Conservation (phyloP, 2,329 filamentous ascomycete genomes). For the Fusarium sp. region DNA sequence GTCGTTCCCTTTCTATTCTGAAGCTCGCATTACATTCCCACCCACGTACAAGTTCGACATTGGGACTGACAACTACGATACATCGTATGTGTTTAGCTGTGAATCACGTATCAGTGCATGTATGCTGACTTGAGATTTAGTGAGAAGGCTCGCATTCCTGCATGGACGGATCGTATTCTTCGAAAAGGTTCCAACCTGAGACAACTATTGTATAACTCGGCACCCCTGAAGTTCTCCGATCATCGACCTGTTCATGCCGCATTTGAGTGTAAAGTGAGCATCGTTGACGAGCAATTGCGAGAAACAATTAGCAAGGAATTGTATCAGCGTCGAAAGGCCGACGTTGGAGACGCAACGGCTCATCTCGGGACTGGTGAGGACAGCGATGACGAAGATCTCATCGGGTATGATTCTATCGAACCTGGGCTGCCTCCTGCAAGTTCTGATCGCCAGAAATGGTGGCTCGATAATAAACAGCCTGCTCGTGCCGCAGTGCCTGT, state of each 20-base stretch:
- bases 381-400: slow-evolving; percentile 81
- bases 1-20: slow-evolving; percentile 91
- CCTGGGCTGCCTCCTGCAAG: slow-evolving; percentile 77
- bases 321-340: slow-evolving; percentile 75
- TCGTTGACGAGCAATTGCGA: slow-evolving; percentile 80
- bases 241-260: slow-evolving; percentile 94
- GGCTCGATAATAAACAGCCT: slow-evolving; percentile 76
- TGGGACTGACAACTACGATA: slow-evolving; percentile 89
- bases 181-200: slow-evolving; percentile 85
- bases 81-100: slow-evolving; percentile 68
- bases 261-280: slow-evolving; percentile 85
- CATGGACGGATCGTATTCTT: slow-evolving; percentile 95
- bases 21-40: slow-evolving; percentile 86
- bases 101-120: background rate
- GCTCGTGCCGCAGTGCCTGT: slow-evolving; percentile 78
- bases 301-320: slow-evolving; percentile 78
- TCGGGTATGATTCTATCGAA: slow-evolving; percentile 85
- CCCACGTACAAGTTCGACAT: slow-evolving; percentile 98
- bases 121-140: slow-evolving; percentile 53
- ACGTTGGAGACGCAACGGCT: slow-evolving; percentile 72
- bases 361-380: slow-evolving; percentile 64
- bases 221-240: slow-evolving; percentile 89
- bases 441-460: slow-evolving; percentile 77
- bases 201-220: slow-evolving; percentile 84
- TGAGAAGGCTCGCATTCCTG: slow-evolving; percentile 93